Percentiles rank a stretch among this genome's conserved stretches.
Evolutionary conservation across 2,329 filamentous ascomycete species (phyloP).

Genomic region (Daldinia eschscholtzii): DNA sequence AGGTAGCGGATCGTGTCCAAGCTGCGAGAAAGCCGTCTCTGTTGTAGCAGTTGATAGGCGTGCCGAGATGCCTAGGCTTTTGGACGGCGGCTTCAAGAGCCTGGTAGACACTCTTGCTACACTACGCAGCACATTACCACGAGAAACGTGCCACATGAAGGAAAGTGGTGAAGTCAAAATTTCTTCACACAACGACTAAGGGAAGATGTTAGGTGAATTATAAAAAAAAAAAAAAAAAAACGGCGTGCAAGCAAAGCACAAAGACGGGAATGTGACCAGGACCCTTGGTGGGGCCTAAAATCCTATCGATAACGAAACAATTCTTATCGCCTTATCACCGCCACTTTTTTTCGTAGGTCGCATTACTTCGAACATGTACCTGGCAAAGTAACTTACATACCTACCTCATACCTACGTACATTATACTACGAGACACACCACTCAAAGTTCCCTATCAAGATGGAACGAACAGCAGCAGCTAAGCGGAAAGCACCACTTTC

Average conservation of each 20-base stretch:
- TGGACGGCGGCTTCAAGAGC: neutral
- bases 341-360: constrained; percentile 17
- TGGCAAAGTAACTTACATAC: neutral
- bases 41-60: constrained; percentile 1
- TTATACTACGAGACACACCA: neutral
- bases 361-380: neutral
- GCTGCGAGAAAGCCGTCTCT: neutral
- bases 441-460: constrained; percentile 20
- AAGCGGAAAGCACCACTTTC: constrained; percentile 57
- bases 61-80: neutral
- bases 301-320: constrained; percentile 28
- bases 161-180: neutral
- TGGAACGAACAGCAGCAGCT: constrained; percentile 49
- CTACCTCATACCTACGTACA: neutral
- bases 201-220: constrained; percentile 4
- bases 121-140: constrained; percentile 4
- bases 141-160: constrained; percentile 7
- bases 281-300: constrained; percentile 4
- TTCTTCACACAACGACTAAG: neutral
- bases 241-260: neutral
- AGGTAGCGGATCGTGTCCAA: neutral
- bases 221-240: neutral
- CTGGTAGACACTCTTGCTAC: neutral
- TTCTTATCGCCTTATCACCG: constrained; percentile 29
- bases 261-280: neutral